A percentile compares a stretch with the other conserved stretches of the same genome.
These are phyloP conservation scores for Chlamydomonas schloesseri DNA, from an alignment of 139 green algal species.

Conservation along the genomic window DNA sequence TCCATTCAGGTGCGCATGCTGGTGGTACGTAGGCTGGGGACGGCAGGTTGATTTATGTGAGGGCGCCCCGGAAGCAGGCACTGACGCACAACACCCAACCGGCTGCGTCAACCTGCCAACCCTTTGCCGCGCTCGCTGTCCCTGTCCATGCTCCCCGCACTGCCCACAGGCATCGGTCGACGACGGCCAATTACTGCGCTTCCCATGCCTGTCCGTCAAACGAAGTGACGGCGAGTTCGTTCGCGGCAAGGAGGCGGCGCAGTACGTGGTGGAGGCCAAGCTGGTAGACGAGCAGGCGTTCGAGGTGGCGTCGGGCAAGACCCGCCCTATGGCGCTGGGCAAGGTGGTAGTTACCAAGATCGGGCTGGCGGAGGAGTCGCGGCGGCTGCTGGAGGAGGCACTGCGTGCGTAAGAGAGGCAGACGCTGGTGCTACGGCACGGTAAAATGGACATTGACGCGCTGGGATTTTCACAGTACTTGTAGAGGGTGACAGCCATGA, in stretches of 20 bases:
- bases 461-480: too few species aligned
- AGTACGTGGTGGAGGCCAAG: conserved; percentile 39
- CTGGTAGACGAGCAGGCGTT: conserved; percentile 35
- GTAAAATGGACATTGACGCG: too few species aligned
- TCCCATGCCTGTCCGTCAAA: conserved; percentile 8
- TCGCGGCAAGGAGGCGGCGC: not conserved
- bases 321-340: not conserved
- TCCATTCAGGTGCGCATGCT: not conserved
- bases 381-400: not conserved
- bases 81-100: too few species aligned
- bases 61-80: too few species aligned
- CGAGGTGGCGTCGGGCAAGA: not conserved
- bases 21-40: too few species aligned
- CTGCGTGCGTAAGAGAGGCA: not conserved
- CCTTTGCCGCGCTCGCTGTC: too few species aligned
- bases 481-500: too few species aligned
- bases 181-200: conserved; percentile 8
- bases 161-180: not conserved
- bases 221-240: conserved; percentile 19
- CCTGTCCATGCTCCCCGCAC: not conserved
- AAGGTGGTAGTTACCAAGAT: conserved; percentile 40
- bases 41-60: too few species aligned
- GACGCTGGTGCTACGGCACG: not conserved
- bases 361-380: conserved; percentile 3
- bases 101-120: not conserved